Base-by-base conservation (phyloP, 2,329 filamentous ascomycete genomes). In the Paraphoma sp. region DNA sequence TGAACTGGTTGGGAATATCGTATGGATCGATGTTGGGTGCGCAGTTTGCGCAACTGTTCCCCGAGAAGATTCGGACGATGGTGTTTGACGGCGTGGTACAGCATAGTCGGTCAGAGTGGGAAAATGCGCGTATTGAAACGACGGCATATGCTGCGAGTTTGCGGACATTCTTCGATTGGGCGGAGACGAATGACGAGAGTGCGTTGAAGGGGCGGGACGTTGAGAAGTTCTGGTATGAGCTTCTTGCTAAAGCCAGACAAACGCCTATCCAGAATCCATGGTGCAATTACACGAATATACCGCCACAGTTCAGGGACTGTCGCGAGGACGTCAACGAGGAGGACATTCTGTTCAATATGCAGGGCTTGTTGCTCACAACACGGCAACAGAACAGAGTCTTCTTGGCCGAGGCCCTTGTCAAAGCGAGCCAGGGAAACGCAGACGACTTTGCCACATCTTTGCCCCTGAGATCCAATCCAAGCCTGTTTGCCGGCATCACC, bases 11-110 rank as follows among this genome's bases (percentile, higher is more conserved):
- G 1, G 81, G 80, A 6, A 59, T 78, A 12, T 82, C 79, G 1
- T 83, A 83, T 62, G 80, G 81, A 6, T 78, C 78, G 1, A 76
- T 79, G 59, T 68, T 82, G 14, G 81, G 78, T 18, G 70, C 73
- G 7, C 73, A 76, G 40, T 83, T 82, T 58, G 80, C 80, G 1
- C 68, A 77, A 54, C 69, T 82, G 1, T 83, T 75, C 62, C 80
- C 81, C 4, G 60, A 79, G 10, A 77, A 76, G 30, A 70, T 82
- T 51, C 65, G 80, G 6, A 68, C 75, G 2, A 72, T 82, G 59
- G 76, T 71, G 0, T 71, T 83, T n/a, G 80, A 83, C 67, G 80
- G 79, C 18, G 75, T 77, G 31, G 53, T 81, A 31, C 79, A 82
- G 62, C 80, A 80, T 60, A 74, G 74, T 1, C 73, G 76, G 46